These are phyloP conservation scores for Catharanthus roseus DNA, from an alignment of 257 asterid species.

Conservation along the genomic window DNA sequence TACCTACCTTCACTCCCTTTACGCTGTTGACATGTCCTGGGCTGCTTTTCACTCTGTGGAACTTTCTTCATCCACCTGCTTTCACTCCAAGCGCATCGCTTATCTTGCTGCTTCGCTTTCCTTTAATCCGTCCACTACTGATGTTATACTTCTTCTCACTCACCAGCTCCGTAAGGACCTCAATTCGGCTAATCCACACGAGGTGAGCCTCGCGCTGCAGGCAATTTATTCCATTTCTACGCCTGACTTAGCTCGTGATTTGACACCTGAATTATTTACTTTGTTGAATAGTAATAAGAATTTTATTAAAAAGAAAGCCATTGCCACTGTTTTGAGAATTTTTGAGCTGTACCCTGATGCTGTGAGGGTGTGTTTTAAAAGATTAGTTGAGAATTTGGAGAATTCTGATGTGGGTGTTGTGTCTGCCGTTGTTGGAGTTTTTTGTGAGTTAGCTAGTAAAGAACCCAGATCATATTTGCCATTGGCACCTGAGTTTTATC, in stretches of 20 bases:
- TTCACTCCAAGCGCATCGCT: conserved; percentile 63
- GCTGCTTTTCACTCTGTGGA: conserved; percentile 83
- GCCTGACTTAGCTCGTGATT: conserved; percentile 74
- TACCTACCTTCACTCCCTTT: conserved; percentile 74
- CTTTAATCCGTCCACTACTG: conserved; percentile 68
- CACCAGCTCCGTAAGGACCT: conserved; percentile 95
- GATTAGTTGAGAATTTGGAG: conserved; percentile 81
- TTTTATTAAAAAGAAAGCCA: conserved; percentile 62
- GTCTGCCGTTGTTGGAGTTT: conserved; percentile 77
- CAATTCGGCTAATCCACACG: conserved; percentile 51
- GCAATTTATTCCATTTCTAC: conserved; percentile 61
- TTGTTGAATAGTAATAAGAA: conserved; percentile 48
- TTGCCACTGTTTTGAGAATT: conserved; percentile 54
- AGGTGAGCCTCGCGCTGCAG: conserved; percentile 73
- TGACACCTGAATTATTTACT: conserved; percentile 70
- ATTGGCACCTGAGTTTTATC: conserved; percentile 87
- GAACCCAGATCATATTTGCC: conserved; percentile 86
- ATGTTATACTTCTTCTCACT: conserved; percentile 82
- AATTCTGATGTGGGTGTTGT: conserved; percentile 56
- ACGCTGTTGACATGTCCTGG: conserved; percentile 71
- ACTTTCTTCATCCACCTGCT: conserved; percentile 63
- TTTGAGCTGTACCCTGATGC: conserved; percentile 77
- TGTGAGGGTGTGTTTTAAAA: conserved; percentile 85
- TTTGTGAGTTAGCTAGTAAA: conserved; percentile 70
- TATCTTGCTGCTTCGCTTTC: conserved; percentile 71